Conservation (phyloP, 805 yeast genomes). For the Pichia manshurica region DNA sequence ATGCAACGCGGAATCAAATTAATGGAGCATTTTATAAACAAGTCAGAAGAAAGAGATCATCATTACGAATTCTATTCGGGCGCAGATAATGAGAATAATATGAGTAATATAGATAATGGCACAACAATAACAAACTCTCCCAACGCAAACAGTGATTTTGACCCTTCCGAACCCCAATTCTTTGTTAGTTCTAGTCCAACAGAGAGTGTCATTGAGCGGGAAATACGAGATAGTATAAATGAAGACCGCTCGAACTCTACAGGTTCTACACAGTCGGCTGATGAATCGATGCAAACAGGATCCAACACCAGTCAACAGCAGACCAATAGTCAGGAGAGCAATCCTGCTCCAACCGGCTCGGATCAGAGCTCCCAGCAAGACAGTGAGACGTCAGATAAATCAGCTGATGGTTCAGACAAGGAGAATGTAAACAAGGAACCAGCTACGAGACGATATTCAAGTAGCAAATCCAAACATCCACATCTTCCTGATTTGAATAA, state of each 20-base stretch:
- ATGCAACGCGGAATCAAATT: slow-evolving; percentile 36
- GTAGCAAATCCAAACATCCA: slow-evolving; percentile 12
- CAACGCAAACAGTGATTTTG: slow-evolving; percentile 44
- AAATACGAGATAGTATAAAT: slow-evolving; percentile 5
- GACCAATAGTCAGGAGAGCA: not conserved
- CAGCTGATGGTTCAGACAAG: not conserved
- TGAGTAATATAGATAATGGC: slow-evolving; percentile 18
- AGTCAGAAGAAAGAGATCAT: slow-evolving; percentile 82
- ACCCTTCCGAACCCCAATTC: slow-evolving; percentile 90
- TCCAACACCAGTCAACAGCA: not conserved
- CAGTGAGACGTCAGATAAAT: not conserved
- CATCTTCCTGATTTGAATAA: slow-evolving; percentile 42
- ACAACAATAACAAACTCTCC: slow-evolving; percentile 6
- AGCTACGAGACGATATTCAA: not conserved
- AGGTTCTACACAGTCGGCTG: not conserved
- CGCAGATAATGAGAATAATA: slow-evolving; percentile 41
- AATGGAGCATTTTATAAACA: slow-evolving; percentile 75
- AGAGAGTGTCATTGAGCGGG: slow-evolving; percentile 24
- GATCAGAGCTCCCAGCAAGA: not conserved
- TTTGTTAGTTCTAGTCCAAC: slow-evolving; percentile 47
- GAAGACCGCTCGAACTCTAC: slow-evolving; percentile 9
- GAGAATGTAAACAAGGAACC: not conserved
- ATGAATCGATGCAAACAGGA: not conserved
- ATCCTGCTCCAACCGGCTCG: not conserved
- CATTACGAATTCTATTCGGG: slow-evolving; percentile 89